A percentile compares a stretch with the other conserved stretches of the same genome.
Conservation (phyloP, 2,329 filamentous ascomycete species). For the Harringtonia lauricola region DNA sequence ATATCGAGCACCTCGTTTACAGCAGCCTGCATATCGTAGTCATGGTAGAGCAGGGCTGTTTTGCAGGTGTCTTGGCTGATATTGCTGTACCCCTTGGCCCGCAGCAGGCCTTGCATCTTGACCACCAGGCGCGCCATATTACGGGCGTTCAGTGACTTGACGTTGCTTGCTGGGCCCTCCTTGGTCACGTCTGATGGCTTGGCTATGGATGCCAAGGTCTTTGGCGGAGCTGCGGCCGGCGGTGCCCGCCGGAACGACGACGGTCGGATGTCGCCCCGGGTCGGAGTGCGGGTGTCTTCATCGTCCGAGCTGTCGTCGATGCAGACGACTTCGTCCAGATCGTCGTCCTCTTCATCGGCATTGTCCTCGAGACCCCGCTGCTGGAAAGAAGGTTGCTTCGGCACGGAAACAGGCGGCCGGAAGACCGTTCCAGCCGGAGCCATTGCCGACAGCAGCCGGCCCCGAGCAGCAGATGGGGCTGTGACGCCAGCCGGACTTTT, state of each 20-base stretch:
- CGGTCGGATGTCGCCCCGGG: conserved; percentile 51
- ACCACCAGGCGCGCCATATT: conserved; percentile 4
- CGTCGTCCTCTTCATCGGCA: conserved; percentile 7
- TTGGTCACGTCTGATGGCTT: not conserved
- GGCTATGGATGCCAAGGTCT: not conserved
- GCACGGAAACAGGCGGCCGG: conserved; percentile 30
- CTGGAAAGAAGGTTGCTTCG: not conserved
- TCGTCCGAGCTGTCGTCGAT: conserved; percentile 44
- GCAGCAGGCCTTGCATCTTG: conserved; percentile 7
- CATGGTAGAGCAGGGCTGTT: conserved; percentile 2
- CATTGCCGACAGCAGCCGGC: conserved; percentile 49
- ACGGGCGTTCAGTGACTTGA: conserved; percentile 6
- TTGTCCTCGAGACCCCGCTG: not conserved
- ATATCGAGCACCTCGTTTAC: conserved; percentile 7
- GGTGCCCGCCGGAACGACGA: conserved; percentile 40
- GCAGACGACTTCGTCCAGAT: conserved; percentile 27
- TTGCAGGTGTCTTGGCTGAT: conserved; percentile 4
- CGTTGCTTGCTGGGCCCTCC: not conserved
- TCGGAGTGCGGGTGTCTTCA: conserved; percentile 30
- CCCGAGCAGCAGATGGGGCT: conserved; percentile 10
- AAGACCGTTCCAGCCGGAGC: conserved; percentile 68
- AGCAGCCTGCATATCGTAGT: conserved; percentile 9
- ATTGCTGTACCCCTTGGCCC: conserved; percentile 1
- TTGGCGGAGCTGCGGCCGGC: conserved; percentile 1
- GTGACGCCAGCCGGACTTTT: conserved; percentile 5